Base-by-base conservation (phyloP, 2,329 filamentous ascomycete genomes). In the Monilinia fructigena region DNA sequence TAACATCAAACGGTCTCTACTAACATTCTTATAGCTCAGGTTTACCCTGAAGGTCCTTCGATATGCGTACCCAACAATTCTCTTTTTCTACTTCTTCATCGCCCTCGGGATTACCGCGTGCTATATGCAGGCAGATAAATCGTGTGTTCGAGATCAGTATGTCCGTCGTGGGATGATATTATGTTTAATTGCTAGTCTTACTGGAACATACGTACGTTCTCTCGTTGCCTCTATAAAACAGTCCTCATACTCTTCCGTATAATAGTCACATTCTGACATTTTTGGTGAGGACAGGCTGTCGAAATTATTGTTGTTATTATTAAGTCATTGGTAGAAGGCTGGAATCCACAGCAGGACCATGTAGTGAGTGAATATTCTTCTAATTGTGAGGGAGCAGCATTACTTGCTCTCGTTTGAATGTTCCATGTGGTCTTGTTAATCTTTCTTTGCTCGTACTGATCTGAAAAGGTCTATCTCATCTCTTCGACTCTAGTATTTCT, bases 401-500 rank as follows among this genome's bases (percentile, higher is more conserved):
- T 54, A 48, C 23, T 4, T 7, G 20, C 20, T 48, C n/a, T 48
- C 20, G 35, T 35, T 42, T n/a, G 12, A 26, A 35, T 35, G 31
- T 7, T 35, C 31, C 31, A 35, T 35, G 7, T 40, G 16, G 18
- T 28, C 31, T 1, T 0, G 23, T 48, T 10, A 38, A 4, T 20
- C 3, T 35, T 38, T 4, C 12, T 42, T 38, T 55, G 1, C 14
- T 16, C 42, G 53, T 67, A 55, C 67, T 74, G 45, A 71, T 45
- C 6, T 38, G 14, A 47, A 23, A 35, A 81, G 80, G 74, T 91
- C 64, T 85, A 86, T 64, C 78, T 84, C 48, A 77, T 90, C 35
- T 84, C 87, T 1, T 89, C 86, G 65, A 80, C 87, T 55, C 77
- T 91, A 38, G 80, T 86, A n/a, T 91, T 88, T 75, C 83, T 85